Base-by-base conservation (phyloP, 768 basidiomycete genomes). In the Gloeophyllum trabeum region DNA sequence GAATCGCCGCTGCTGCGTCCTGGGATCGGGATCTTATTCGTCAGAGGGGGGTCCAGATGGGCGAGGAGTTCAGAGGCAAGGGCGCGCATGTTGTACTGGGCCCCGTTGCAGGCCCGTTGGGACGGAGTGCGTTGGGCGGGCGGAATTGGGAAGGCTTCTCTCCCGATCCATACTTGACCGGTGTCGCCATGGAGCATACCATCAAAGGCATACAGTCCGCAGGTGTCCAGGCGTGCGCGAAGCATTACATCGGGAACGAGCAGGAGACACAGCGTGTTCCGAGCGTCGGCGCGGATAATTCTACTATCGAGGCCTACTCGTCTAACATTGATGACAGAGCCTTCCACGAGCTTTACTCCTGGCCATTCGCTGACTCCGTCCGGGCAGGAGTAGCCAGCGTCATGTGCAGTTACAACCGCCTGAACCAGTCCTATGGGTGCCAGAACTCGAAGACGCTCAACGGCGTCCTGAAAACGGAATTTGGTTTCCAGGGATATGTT, bases 31-130 rank as follows among this genome's bases (percentile, higher is more conserved):
- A 77, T 24, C 59, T 85, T 6, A 81, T 84, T 65, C 69, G 74
- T 39, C 65, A 68, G 25, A 65, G 82, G 36, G 82, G 77, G 3
- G 60, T 64, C 3, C 79, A 79, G 0, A 60, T 86, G 47, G 83
- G 75, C 3, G 63, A 73, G 42, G 84, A 88, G 55, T 80, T 75
- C 54, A 60, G 71, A n/a, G 76, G 69, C 10, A 80, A 82, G 55
- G 85, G 85, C 19, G 73, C 73, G 14, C 54, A 75, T 50, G 55
- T 71, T 32, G 61, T 47, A 5, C 51, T 59, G 3, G 53, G 51
- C 21, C 49, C 55, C 4, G 43, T 45, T 25, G 51, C 50, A 50
- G 46, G 24, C 24, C 24, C n/a, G n/a, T n/a, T 34, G 26, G n/a
- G 24, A 22, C 6, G 32, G 22, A 18, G 21, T 13, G 2, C 4